Conservation (phyloP, 768 basidiomycete species). For the Podaxis sp. region DNA sequence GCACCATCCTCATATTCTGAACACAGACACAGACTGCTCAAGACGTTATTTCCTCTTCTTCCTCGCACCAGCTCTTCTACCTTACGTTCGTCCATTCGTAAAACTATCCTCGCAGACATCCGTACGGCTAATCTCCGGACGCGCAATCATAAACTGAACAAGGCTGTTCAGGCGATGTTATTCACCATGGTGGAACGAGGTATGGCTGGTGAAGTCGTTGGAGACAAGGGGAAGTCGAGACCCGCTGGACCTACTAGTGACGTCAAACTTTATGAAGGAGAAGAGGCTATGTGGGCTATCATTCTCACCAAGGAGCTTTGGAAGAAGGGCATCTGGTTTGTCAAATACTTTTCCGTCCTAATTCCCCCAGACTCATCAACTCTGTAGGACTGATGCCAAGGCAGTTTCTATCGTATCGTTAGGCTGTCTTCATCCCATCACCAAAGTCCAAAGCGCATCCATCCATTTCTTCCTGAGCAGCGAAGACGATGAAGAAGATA, state of each 20-base stretch:
- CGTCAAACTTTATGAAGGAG: conserved; percentile 46
- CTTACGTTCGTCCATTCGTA: conserved; percentile 83
- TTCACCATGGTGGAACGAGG: conserved; percentile 96
- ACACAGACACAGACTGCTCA: conserved; percentile 64
- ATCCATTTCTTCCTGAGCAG: conserved; percentile 96
- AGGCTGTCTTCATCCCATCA: conserved; percentile 90
- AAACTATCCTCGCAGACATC: conserved; percentile 92
- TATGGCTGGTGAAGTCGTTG: conserved; percentile 76
- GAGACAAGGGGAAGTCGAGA: conserved; percentile 80
- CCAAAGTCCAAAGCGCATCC: conserved; percentile 93
- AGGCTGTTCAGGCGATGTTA: conserved; percentile 92
- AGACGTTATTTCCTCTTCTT: conserved; percentile 90
- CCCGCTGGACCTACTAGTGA: conserved; percentile 36
- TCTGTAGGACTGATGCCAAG: conserved; percentile 79
- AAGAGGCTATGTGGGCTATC: conserved; percentile 98
- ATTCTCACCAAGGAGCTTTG: conserved; percentile 92
- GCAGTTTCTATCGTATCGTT: conserved; percentile 88
- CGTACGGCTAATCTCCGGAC: conserved; percentile 83
- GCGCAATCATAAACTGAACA: conserved; percentile 95
- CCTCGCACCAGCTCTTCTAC: conserved; percentile 88
- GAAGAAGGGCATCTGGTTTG: conserved; percentile 87
- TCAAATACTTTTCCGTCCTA: conserved; percentile 1
- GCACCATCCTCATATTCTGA: conserved; percentile 1
- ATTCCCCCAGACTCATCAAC: conserved; percentile 6
- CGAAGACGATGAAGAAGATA: conserved; percentile 73